Evolutionary conservation across 2,329 filamentous ascomycete species (phyloP), one percentile per base, ranked within the genome.

Genomic region (Cercospora nicotianae): DNA sequence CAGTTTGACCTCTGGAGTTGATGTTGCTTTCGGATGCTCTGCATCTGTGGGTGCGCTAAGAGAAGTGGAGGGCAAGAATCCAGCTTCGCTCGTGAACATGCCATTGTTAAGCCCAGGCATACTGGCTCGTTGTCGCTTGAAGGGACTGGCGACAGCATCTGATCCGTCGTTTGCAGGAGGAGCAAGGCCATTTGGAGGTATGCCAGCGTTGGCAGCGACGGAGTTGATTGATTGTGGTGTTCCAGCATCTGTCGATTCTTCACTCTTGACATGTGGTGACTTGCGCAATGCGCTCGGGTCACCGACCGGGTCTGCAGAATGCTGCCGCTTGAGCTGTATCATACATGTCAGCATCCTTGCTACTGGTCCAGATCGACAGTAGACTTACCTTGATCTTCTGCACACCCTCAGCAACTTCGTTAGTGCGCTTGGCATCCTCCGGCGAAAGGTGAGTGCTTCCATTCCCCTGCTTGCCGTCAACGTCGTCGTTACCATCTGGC

Each of bases 381-480:
- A 45, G 16, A 45, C 87, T 76, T 84, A 93, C 92, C 80, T 89
- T 91, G 79, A 95, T 94, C 73, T 92, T 90, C 74, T 92, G 87
- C 61, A 95, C 91, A 59, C 91, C 91, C 70, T 94, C 92, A 51
- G 90, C 90, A 64, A 95, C 83, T 79, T 94, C 91, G 60, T 90
- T 90, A 64, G 90, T 87, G 73, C 88, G 88, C 72, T 87, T 86
- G 63, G 87, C 88, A 76, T 94, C 92, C 71, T 94, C 91, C 1
- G 89, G 87, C 6, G 84, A 88, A 39, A 91, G 80, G 20, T 66
- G 64, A 74, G 81, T 69, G 10, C 75, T 79, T 61, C 87, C 85
- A 60, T 83, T 81, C 72, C 87, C 85, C 77, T 88, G 89, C 73
- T 90, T 87, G 63, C 88, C 85, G 33, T 89, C 77, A 8, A 77